These are phyloP conservation scores for Monosporascus cannonballus DNA, from an alignment of 2,329 filamentous ascomycete genomes.

Conservation along the genomic window DNA sequence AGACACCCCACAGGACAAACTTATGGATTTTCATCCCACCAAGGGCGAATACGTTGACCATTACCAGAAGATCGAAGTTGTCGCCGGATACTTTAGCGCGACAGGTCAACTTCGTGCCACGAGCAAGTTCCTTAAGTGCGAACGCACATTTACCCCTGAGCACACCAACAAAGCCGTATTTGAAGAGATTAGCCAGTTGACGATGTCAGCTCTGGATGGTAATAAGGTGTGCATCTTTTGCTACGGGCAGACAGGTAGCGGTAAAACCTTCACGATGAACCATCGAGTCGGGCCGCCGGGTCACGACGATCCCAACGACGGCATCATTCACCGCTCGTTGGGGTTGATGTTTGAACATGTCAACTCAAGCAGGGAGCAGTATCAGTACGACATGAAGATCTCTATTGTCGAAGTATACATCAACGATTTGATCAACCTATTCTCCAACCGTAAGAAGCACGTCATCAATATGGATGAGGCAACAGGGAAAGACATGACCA, in stretches of 20 bases:
- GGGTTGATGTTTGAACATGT: constrained; percentile 89
- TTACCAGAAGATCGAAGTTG: constrained; percentile 55
- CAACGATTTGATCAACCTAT: constrained; percentile 83
- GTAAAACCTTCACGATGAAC: constrained; percentile 90
- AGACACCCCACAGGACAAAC: constrained; percentile 53
- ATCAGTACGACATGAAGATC: constrained; percentile 82
- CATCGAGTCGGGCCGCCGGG: constrained; percentile 30
- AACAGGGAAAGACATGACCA: constrained; percentile 6
- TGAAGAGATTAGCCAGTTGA: constrained; percentile 90
- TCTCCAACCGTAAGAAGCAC: constrained; percentile 54
- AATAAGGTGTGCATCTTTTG: constrained; percentile 99
- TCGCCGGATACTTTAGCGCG: not conserved
- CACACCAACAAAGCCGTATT: constrained; percentile 82
- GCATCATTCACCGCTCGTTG: constrained; percentile 91
- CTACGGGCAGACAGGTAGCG: constrained; percentile 93
- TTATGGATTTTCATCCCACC: constrained; percentile 47
- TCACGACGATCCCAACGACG: constrained; percentile 46
- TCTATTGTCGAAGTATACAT: constrained; percentile 97
- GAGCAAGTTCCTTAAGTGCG: constrained; percentile 53
- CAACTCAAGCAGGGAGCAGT: constrained; percentile 74
- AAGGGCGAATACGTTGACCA: constrained; percentile 51
- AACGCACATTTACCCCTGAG: constrained; percentile 77
- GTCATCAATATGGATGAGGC: constrained; percentile 50
- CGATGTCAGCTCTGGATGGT: constrained; percentile 88
- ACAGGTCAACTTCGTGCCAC: not conserved